These are phyloP conservation scores for Penium margaritaceum DNA, from an alignment of 139 green algal species.

Conservation along the genomic window DNA sequence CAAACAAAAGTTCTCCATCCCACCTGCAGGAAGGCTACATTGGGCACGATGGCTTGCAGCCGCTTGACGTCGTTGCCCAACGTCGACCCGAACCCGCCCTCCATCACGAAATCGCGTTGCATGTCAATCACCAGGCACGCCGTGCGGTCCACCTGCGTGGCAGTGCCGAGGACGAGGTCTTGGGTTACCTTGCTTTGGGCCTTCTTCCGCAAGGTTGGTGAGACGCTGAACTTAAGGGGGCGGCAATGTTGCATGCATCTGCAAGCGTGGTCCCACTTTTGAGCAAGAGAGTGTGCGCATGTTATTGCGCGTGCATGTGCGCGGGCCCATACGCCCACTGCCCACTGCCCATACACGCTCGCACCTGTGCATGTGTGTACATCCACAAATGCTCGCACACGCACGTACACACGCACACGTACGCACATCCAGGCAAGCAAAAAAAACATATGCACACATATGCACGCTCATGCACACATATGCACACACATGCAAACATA, in stretches of 20 bases:
- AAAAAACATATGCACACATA: neutral
- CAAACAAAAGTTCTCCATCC: too few relatives aligned
- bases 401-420: neutral
- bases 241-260: too few relatives aligned
- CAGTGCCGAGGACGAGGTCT: too few relatives aligned
- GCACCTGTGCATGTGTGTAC: neutral
- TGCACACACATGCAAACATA: too few relatives aligned
- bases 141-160: conserved; percentile 19
- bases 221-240: too few relatives aligned
- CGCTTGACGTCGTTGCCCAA: conserved; percentile 58
- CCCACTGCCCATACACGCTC: neutral
- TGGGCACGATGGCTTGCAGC: conserved; percentile 31
- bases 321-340: neutral
- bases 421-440: neutral
- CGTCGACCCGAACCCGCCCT: conserved; percentile 58
- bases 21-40: conserved; percentile 17
- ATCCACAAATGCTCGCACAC: neutral
- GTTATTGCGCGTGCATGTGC: neutral
- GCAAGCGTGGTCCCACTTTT: neutral
- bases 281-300: neutral
- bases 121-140: conserved; percentile 69
- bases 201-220: too few relatives aligned
- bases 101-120: conserved; percentile 59
- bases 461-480: neutral
- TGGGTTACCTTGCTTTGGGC: too few relatives aligned